Base-by-base conservation (phyloP, 1,139 yeast genomes). In the Yamadazyma buinensis region DNA sequence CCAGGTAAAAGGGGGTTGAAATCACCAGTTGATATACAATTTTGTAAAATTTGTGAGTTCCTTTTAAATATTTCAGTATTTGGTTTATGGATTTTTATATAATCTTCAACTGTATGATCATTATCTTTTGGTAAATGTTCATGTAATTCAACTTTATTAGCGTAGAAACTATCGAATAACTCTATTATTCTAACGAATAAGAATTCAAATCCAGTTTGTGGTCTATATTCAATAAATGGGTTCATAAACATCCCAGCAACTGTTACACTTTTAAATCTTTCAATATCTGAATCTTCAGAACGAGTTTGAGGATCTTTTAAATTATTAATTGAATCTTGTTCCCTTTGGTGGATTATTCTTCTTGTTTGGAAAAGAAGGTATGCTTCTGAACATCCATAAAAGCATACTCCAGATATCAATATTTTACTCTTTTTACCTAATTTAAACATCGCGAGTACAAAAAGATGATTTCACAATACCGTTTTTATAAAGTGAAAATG, bases 151-250 rank as follows among this genome's bases (percentile, higher is more conserved):
- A 65, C 47, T 30, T 79, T 77, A 24, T 86, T 92, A 17, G 94
- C 78, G 34, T 81, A 80, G 26, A 73, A 64, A 36, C 73, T 61
- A 47, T 84, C 86, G 44, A 83, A 72, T 6, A 86, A 54, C 53
- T 88, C 96, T 41, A 80, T 57, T 4, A 86, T 43, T 21, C 96
- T 63, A 39, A 88, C 84, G 29, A 75, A 64, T 23, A 85, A 61
- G 57, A 88, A 90, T 60, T 90, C 97, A 54, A 85, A 84, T 6
- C 87, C 72, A 0, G 97, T 87, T 57, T 88, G 97, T 3, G 90
- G 83, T 31, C 97, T 67, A 54, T 90, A 90, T 52, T 90, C 96
- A n/a, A 74, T 75, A 52, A 90, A 90, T 2, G 97, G 97, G 51
- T 90, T 90, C 36, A 86, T 94, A 58, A 76, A 90, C 53, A 88